A percentile compares a stretch with the other conserved stretches of the same genome.
Conservation (phyloP, 1,284 basidiomycete genomes). For the Rhizoctonia solani region DNA sequence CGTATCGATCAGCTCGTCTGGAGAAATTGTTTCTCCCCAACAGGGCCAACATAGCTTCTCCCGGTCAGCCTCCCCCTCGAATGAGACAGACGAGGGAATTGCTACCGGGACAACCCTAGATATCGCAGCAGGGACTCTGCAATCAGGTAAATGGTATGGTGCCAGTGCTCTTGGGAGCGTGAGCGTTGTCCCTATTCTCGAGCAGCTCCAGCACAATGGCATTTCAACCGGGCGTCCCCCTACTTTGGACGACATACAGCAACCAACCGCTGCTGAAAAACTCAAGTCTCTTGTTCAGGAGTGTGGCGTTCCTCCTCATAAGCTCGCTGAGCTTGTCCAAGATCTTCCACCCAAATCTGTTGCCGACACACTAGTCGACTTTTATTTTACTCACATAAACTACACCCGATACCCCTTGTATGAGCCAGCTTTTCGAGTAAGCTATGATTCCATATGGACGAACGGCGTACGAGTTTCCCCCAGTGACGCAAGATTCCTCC, state of each 20-base stretch:
- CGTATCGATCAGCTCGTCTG: constrained; percentile 41
- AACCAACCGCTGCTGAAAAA: constrained; percentile 68
- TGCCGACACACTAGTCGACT: constrained; percentile 73
- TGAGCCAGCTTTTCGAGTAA: constrained; percentile 79
- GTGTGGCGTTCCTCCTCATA: constrained; percentile 86
- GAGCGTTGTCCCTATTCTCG: constrained; percentile 72
- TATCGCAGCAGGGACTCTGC: constrained; percentile 71
- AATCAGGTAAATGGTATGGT: constrained; percentile 83
- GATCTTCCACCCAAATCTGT: constrained; percentile 79
- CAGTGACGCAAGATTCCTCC: constrained; percentile 84
- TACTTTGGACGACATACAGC: constrained; percentile 38
- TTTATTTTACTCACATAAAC: constrained; percentile 78
- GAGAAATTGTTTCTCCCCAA: constrained; percentile 25
- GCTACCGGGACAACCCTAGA: constrained; percentile 74
- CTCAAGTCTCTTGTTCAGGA: constrained; percentile 83
- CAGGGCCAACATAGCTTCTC: constrained; percentile 27
- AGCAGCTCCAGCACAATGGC: constrained; percentile 52
- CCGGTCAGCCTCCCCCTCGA: constrained; percentile 34
- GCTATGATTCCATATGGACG: constrained; percentile 79
- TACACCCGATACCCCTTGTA: constrained; percentile 94
- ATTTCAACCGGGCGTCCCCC: constrained; percentile 23
- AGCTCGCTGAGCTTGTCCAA: constrained; percentile 84
- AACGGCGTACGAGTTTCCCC: constrained; percentile 77
- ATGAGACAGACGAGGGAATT: constrained; percentile 57
- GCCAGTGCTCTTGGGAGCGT: constrained; percentile 76